Evolutionary conservation across 2,329 filamentous ascomycete genomes (phyloP).

Genomic region (Remersonia thermophila): DNA sequence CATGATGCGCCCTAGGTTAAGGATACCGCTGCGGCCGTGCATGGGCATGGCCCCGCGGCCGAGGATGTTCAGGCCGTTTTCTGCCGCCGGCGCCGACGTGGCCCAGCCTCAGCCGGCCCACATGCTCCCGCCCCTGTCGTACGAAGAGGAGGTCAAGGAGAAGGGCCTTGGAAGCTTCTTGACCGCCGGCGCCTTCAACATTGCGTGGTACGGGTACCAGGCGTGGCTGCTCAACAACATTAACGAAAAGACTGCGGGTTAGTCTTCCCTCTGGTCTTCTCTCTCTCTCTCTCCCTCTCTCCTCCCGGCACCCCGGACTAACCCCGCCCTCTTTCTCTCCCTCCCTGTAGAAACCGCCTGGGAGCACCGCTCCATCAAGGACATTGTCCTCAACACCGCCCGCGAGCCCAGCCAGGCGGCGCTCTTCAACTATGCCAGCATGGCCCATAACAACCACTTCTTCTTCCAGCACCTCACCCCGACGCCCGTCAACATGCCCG

Average conservation of each 20-base stretch:
- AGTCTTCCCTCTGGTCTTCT: constrained; percentile 18
- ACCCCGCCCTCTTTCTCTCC: not conserved
- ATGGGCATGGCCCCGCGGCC: not conserved
- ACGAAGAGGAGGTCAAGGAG: constrained; percentile 27
- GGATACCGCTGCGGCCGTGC: constrained; percentile 32
- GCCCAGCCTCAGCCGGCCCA: constrained; percentile 28
- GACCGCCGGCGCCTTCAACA: constrained; percentile 53
- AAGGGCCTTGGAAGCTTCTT: constrained; percentile 58
- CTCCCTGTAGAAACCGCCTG: constrained; percentile 45
- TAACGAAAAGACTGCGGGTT: constrained; percentile 63
- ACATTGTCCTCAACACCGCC: constrained; percentile 62
- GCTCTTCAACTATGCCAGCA: constrained; percentile 91
- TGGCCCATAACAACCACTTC: constrained; percentile 84
- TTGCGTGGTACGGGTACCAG: constrained; percentile 80
- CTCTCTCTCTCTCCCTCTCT: not conserved
- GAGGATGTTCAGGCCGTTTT: not conserved
- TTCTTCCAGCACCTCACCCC: constrained; percentile 53
- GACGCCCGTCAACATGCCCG: constrained; percentile 33
- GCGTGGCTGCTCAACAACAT: constrained; percentile 59
- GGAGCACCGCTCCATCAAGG: constrained; percentile 48
- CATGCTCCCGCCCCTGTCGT: constrained; percentile 20
- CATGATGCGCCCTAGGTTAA: constrained; percentile 44
- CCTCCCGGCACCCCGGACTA: constrained; percentile 7
- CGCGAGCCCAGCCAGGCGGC: constrained; percentile 66
- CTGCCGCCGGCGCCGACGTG: constrained; percentile 5